These are phyloP conservation scores for baker's yeast (Saccharomyces cerevisiae) DNA, from an alignment of 805 yeast genomes.

Conservation along the genomic window DNA sequence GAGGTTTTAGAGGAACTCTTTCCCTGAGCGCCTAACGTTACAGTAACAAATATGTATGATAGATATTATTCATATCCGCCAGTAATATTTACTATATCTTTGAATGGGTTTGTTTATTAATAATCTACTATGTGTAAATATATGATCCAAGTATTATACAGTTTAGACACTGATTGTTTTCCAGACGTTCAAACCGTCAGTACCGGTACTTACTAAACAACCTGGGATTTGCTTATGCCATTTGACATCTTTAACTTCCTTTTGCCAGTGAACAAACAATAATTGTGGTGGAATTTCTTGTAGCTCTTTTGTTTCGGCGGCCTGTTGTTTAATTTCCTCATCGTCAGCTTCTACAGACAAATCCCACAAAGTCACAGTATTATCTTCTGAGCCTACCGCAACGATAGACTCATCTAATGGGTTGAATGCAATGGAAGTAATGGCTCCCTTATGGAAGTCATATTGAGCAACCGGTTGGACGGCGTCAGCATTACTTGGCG, in stretches of 20 bases:
- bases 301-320: conserved; percentile 66
- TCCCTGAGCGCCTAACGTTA: background rate
- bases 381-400: conserved; percentile 94
- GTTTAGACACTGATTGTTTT: conserved; percentile 84
- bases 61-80: background rate
- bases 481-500: conserved; percentile 36
- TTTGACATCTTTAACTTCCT: conserved; percentile 92
- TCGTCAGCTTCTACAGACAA: conserved; percentile 98
- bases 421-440: conserved; percentile 89
- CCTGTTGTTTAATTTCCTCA: conserved; percentile 86
- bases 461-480: conserved; percentile 85
- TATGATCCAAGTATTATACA: background rate
- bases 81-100: background rate
- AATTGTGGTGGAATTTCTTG: conserved; percentile 92
- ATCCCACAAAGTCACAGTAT: conserved; percentile 96
- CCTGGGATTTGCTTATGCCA: conserved; percentile 99
- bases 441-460: conserved; percentile 88
- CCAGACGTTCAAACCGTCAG: conserved; percentile 92
- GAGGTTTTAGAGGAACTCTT: conserved; percentile 11
- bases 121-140: background rate
- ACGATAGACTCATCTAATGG: conserved; percentile 92
- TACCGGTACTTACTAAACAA: conserved; percentile 86
- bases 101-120: background rate
- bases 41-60: background rate
- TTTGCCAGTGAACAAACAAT: conserved; percentile 96